These are phyloP conservation scores for Stereum hirsutum DNA, from an alignment of 1,284 basidiomycete species.

Conservation along the genomic window DNA sequence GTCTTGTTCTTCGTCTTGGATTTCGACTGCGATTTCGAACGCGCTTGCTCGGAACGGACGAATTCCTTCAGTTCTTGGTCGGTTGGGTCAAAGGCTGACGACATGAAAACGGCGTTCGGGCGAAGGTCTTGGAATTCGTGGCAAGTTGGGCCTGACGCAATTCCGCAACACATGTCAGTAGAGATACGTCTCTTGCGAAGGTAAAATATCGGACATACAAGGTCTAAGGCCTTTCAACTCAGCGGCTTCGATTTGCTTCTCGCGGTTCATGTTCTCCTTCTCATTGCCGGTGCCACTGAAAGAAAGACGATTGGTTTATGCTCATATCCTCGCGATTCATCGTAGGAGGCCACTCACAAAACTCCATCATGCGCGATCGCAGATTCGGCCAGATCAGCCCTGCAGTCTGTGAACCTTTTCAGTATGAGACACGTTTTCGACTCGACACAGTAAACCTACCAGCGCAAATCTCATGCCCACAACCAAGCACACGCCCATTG, in stretches of 20 bases:
- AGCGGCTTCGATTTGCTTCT: conserved; percentile 47
- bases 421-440: not conserved
- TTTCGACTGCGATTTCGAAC: too few species aligned
- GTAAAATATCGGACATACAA: conserved; percentile 28
- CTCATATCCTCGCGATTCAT: too few species aligned
- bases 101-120: conserved; percentile 38
- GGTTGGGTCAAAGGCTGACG: conserved; percentile 46
- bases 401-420: conserved; percentile 31
- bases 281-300: conserved; percentile 44
- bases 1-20: too few species aligned
- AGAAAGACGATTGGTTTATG: too few species aligned
- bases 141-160: conserved; percentile 40
- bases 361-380: conserved; percentile 44
- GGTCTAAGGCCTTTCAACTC: conserved; percentile 47
- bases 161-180: not conserved
- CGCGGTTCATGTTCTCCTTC: conserved; percentile 39
- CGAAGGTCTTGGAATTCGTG: conserved; percentile 47
- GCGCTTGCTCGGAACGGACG: conserved; percentile 12
- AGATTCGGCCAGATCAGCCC: conserved; percentile 37
- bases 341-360: conserved; percentile 41
- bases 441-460: conserved; percentile 25
- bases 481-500: conserved; percentile 42
- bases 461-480: conserved; percentile 54
- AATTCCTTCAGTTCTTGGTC: conserved; percentile 20
- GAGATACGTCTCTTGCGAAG: not conserved